phyloP scores from a whole-genome alignment of 345 rosid genomes.

The Zanthoxylum bungeanum region DNA sequence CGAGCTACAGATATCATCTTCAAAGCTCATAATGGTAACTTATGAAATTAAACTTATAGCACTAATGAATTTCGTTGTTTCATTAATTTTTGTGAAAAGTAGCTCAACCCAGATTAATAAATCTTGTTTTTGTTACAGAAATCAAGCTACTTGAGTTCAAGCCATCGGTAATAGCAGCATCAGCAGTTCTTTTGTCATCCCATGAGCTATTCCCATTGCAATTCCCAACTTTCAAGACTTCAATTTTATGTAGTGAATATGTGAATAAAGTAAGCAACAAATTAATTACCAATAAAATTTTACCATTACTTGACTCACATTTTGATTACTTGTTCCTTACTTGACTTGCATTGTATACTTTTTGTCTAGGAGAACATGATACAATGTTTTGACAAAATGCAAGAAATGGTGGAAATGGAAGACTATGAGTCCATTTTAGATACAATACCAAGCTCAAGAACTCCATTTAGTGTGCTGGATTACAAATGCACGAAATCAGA shows the following conservation, averaged over 20 bases:
- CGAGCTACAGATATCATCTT: slow-evolving; percentile 50
- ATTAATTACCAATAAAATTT: neutral
- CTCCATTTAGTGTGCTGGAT: slow-evolving; percentile 46
- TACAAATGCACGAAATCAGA: slow-evolving; percentile 32
- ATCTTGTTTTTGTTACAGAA: slow-evolving; percentile 34
- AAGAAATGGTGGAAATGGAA: slow-evolving; percentile 36
- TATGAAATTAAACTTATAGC: neutral
- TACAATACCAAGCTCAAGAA: slow-evolving; percentile 34
- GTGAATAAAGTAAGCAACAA: slow-evolving; percentile 42
- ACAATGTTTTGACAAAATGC: slow-evolving; percentile 36
- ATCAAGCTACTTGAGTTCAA: slow-evolving; percentile 47
- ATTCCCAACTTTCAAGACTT: slow-evolving; percentile 30
- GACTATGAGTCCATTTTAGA: slow-evolving; percentile 28
- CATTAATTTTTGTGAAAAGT: neutral
- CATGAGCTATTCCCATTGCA: slow-evolving; percentile 55
- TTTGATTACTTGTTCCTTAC: neutral
- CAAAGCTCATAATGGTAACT: slow-evolving; percentile 46
- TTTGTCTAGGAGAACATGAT: slow-evolving; percentile 39
- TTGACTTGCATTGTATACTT: neutral
- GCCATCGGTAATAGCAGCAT: slow-evolving; percentile 63
- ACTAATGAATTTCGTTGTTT: neutral
- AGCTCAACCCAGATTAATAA: slow-evolving; percentile 3
- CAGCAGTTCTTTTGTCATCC: slow-evolving; percentile 51
- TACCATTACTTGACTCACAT: neutral
- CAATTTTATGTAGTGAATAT: slow-evolving; percentile 34